Evolutionary conservation across 352 stramenopile species (phyloP).

Genomic region (Globisporangium spinosum): DNA sequence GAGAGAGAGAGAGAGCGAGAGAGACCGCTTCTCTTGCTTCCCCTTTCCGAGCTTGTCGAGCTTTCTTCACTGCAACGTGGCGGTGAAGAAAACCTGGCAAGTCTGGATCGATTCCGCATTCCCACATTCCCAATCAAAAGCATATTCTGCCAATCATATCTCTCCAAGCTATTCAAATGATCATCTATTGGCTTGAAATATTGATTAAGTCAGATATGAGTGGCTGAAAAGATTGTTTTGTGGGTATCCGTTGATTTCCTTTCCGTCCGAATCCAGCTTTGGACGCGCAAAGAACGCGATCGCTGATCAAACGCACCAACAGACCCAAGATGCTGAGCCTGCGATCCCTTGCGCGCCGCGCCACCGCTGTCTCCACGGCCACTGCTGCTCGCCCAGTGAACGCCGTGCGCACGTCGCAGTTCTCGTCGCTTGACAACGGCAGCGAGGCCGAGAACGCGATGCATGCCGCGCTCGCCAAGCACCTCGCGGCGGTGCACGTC

Average conservation of each 20-base stretch:
- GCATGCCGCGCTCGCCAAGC: slow-evolving; percentile 47
- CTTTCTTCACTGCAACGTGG: neutral
- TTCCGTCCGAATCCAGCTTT: neutral
- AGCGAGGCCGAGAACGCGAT: slow-evolving; percentile 66
- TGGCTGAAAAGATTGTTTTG: neutral
- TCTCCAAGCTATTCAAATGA: neutral
- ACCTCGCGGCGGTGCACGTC: slow-evolving; percentile 72
- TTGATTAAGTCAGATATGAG: neutral
- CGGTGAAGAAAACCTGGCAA: neutral
- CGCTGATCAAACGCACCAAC: slow-evolving; percentile 1
- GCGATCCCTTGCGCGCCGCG: slow-evolving; percentile 2
- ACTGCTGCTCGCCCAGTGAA: neutral
- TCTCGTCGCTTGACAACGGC: slow-evolving; percentile 24
- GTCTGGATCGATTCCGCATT: neutral
- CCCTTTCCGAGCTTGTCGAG: neutral
- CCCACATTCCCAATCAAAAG: neutral
- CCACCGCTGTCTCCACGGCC: neutral
- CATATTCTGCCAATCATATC: neutral
- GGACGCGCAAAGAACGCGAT: slow-evolving; percentile 1
- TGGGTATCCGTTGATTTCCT: too few relatives aligned
- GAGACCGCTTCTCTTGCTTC: neutral
- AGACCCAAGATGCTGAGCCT: slow-evolving; percentile 11
- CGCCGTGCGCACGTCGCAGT: slow-evolving; percentile 1
- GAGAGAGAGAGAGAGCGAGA: neutral
- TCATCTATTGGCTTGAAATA: neutral